Percentiles rank a stretch among this genome's conserved stretches.
phyloP scores from a whole-genome alignment of 2,329 filamentous ascomycete genomes.

The Balansia obtecta region DNA sequence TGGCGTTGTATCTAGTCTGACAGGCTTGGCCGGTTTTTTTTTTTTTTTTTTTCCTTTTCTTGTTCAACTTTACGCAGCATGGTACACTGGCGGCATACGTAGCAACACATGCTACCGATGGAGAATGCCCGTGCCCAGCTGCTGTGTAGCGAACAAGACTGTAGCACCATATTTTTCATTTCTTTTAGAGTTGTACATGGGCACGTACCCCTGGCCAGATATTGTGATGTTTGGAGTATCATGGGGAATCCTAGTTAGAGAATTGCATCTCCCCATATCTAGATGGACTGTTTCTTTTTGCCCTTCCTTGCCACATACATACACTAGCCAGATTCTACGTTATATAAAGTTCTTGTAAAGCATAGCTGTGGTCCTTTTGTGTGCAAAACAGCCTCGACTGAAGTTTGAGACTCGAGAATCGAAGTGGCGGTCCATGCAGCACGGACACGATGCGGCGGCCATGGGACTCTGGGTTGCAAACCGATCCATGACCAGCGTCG shows the following conservation, averaged over 20 bases:
- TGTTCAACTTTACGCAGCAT: not conserved
- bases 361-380: too few relatives aligned
- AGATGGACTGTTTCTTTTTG: not conserved
- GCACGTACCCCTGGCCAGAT: not conserved
- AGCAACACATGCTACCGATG: not conserved
- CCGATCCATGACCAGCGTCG: too few relatives aligned
- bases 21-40: too few relatives aligned
- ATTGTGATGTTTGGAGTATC: not conserved
- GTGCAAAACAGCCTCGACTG: too few relatives aligned
- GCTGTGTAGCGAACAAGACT: not conserved
- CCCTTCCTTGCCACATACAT: too few relatives aligned
- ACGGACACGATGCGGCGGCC: too few relatives aligned
- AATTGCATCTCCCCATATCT: not conserved
- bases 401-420: too few relatives aligned
- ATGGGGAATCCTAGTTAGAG: not conserved
- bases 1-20: conserved; percentile 1
- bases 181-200: not conserved
- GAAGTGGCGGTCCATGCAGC: too few relatives aligned
- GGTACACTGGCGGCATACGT: not conserved
- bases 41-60: too few relatives aligned
- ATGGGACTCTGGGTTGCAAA: too few relatives aligned
- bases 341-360: too few relatives aligned
- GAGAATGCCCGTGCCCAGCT: not conserved
- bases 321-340: too few relatives aligned
- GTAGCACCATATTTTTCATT: not conserved